Evolutionary conservation across 768 basidiomycete genomes (phyloP), one percentile per base, ranked within the genome.

Genomic region (Holtermannia corniformis): DNA sequence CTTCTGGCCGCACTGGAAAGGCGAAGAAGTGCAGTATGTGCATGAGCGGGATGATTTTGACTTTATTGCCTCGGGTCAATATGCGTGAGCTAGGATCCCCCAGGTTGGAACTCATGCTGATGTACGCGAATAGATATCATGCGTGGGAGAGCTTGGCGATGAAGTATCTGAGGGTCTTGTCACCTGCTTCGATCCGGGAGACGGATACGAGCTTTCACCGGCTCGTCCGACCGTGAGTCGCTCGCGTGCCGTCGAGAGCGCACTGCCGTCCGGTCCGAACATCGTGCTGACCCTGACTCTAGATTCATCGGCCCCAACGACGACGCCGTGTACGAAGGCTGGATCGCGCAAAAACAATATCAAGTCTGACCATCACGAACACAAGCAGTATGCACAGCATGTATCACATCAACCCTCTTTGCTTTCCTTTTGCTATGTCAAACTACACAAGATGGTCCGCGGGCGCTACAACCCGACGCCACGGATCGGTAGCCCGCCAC

Each of bases 1-100:
- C 59, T 74, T 74, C 56, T 72, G 68, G 68, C 72, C 72, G 14
- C 62, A 70, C 51, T 74, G 72, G 72, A 61, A 66, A 32, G 72
- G 72, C 1, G 57, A 66, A 16, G 65, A 68, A 54, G 61, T 67
- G n/a, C 44, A 66, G 41, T 61, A 65, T 21, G 60, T 63, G 1
- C 68, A 70, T 51, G 67, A 70, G 51, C 44, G 41, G 45, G 56
- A 63, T 26, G 63, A 64, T 37, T 58, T 64, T 40, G 67, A 69
- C 55, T 72, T 67, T 44, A 22, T 52, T 4, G 55, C 43, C 3
- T 51, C 59, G 0, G 67, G 65, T 20, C 68, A 72, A 40, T 72
- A 65, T 58, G 68, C 68, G 68, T 70, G 50, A 50, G 68, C 44
- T 23, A 46, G 43, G 24, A 1, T 26, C 4, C 41, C 50, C 16